Evolutionary conservation across 257 asterid species (phyloP).

Genomic region (Eustoma russellianum): DNA sequence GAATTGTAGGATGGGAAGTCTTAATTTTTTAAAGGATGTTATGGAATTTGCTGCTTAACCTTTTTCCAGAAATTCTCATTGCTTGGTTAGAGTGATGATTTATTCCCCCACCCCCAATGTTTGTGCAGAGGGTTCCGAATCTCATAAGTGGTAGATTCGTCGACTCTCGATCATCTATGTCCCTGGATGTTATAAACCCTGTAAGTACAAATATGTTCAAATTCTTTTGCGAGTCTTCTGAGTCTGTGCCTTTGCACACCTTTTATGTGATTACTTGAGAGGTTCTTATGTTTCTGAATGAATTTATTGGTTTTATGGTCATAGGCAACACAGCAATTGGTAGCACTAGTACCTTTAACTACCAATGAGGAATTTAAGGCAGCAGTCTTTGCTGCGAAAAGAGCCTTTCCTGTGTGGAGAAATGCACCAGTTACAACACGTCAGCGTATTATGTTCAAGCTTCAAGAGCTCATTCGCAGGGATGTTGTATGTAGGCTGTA

Average conservation of each 20-base stretch:
- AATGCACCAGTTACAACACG: slow-evolving; percentile 77
- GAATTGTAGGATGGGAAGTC: background rate
- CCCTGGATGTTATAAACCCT: slow-evolving; percentile 83
- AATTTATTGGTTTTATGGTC: background rate
- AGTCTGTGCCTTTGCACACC: no score
- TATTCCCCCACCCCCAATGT: background rate
- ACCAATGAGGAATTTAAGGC: slow-evolving; percentile 76
- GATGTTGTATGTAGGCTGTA: slow-evolving; percentile 45
- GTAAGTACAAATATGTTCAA: slow-evolving; percentile 31
- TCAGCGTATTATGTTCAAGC: slow-evolving; percentile 82
- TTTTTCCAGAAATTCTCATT: background rate
- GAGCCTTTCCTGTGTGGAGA: slow-evolving; percentile 74
- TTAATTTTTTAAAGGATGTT: background rate
- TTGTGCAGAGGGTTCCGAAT: slow-evolving; percentile 75
- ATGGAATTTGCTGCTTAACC: background rate
- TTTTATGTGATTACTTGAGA: no score
- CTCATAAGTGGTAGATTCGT: slow-evolving; percentile 83
- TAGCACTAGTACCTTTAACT: slow-evolving; percentile 79
- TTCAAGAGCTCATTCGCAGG: slow-evolving; percentile 89
- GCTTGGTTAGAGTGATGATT: background rate
- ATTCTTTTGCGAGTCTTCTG: no score
- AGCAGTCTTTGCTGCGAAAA: slow-evolving; percentile 87
- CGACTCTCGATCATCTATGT: slow-evolving; percentile 60
- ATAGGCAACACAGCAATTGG: slow-evolving; percentile 96
- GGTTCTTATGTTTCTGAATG: no score